phyloP scores from a whole-genome alignment of 306 rosid species.

The Inga oerstediana region DNA sequence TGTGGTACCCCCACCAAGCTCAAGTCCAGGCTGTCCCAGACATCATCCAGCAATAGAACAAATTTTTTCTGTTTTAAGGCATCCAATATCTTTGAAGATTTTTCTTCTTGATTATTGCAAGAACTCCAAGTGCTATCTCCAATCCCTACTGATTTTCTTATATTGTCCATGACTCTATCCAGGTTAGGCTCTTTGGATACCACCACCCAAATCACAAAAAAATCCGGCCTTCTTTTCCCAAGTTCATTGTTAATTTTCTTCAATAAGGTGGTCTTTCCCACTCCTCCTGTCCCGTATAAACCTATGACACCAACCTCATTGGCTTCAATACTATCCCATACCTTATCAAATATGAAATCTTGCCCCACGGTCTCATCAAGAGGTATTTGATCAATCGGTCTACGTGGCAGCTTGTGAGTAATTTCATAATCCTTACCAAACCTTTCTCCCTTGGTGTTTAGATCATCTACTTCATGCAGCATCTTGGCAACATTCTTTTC shows the following conservation, averaged over 20 bases:
- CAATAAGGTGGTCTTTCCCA: conserved; percentile 32
- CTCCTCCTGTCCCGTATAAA: conserved; percentile 37
- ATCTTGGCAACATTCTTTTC: conserved; percentile 3
- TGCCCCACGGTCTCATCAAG: neutral
- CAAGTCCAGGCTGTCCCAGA: conserved; percentile 24
- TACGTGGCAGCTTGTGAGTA: neutral
- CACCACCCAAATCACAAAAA: no score
- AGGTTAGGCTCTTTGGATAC: no score
- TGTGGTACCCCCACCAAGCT: conserved; percentile 9
- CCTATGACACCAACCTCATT: conserved; percentile 14
- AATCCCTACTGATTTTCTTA: neutral
- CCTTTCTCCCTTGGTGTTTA: neutral
- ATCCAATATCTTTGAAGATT: neutral
- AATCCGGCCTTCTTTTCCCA: no score
- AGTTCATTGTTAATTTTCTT: neutral
- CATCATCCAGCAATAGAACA: conserved; percentile 34
- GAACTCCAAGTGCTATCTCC: neutral
- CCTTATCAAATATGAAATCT: neutral
- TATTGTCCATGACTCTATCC: no score
- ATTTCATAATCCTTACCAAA: neutral
- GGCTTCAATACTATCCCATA: neutral
- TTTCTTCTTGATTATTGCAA: neutral
- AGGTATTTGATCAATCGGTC: neutral
- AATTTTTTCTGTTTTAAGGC: conserved; percentile 3
- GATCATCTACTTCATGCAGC: neutral